phyloP scores from a whole-genome alignment of 1,284 basidiomycete genomes.

The Uromyces viciae-fabae region DNA sequence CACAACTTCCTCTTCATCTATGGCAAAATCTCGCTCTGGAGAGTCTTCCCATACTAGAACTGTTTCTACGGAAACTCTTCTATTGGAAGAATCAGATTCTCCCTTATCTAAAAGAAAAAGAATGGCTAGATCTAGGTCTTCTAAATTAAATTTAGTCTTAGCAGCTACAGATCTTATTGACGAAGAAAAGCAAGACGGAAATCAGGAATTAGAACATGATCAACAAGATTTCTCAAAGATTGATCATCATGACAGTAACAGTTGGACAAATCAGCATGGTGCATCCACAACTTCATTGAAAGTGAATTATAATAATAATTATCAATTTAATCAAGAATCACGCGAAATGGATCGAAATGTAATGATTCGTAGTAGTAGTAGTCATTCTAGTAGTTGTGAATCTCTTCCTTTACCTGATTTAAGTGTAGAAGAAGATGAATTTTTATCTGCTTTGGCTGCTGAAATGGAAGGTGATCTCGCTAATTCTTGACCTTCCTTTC shows the following conservation, averaged over 20 bases:
- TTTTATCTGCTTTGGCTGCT: conserved; percentile 36
- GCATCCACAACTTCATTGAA: no score
- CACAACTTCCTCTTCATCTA: not conserved
- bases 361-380: no score
- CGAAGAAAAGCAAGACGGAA: not conserved
- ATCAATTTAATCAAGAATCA: no score
- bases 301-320: no score
- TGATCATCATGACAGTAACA: no score
- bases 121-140: conserved; percentile 29
- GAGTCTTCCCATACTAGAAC: not conserved
- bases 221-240: no score
- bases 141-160: conserved; percentile 33
- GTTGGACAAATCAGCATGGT: no score
- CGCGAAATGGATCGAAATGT: no score
- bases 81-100: conserved; percentile 25
- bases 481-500: not conserved
- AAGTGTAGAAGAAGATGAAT: conserved; percentile 40
- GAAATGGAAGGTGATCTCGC: conserved; percentile 36
- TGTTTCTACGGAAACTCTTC: not conserved
- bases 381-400: no score
- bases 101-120: conserved; percentile 36
- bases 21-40: not conserved
- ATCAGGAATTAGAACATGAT: no score
- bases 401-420: no score
- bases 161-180: not conserved